These are phyloP conservation scores for Grosmannia serpens DNA, from an alignment of 2,329 filamentous ascomycete genomes.

Conservation along the genomic window DNA sequence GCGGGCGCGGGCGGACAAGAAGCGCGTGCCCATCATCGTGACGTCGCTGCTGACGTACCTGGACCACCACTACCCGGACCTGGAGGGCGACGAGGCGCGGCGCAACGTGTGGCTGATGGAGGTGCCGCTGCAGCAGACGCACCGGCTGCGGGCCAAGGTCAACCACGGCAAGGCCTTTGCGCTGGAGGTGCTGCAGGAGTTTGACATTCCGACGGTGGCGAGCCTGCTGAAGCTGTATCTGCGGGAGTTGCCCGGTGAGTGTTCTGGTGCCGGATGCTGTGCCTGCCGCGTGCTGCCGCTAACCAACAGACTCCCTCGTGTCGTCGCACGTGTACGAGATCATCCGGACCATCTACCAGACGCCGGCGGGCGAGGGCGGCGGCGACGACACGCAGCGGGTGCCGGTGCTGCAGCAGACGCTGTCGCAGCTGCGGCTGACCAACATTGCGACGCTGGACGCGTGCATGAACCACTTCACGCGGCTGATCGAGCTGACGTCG, in stretches of 20 bases:
- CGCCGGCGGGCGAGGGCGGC: slow-evolving; percentile 62
- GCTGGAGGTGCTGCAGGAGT: slow-evolving; percentile 68
- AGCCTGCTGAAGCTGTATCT: slow-evolving; percentile 90
- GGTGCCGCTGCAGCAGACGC: slow-evolving; percentile 72
- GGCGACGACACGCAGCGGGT: slow-evolving; percentile 59
- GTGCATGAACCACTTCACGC: slow-evolving; percentile 95
- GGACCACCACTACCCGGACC: slow-evolving; percentile 92
- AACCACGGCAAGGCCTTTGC: slow-evolving; percentile 79
- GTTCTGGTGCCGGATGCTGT: too few relatives aligned
- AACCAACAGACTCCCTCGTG: slow-evolving; percentile 72
- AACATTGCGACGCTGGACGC: slow-evolving; percentile 99
- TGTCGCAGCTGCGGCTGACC: slow-evolving; percentile 85
- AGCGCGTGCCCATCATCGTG: slow-evolving; percentile 84
- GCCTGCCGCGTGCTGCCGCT: background rate
- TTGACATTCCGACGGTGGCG: slow-evolving; percentile 88
- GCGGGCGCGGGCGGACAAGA: slow-evolving; percentile 82
- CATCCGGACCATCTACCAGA: slow-evolving; percentile 90
- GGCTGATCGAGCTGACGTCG: slow-evolving; percentile 90
- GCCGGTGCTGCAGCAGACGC: slow-evolving; percentile 86
- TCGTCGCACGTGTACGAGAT: slow-evolving; percentile 99
- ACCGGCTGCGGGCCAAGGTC: slow-evolving; percentile 69
- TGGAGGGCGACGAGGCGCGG: slow-evolving; percentile 90
- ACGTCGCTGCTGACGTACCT: slow-evolving; percentile 91
- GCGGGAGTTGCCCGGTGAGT: slow-evolving; percentile 79
- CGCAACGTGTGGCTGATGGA: slow-evolving; percentile 91